phyloP scores from a whole-genome alignment of 1,284 basidiomycete species.

The Ceratobasidium sp. region DNA sequence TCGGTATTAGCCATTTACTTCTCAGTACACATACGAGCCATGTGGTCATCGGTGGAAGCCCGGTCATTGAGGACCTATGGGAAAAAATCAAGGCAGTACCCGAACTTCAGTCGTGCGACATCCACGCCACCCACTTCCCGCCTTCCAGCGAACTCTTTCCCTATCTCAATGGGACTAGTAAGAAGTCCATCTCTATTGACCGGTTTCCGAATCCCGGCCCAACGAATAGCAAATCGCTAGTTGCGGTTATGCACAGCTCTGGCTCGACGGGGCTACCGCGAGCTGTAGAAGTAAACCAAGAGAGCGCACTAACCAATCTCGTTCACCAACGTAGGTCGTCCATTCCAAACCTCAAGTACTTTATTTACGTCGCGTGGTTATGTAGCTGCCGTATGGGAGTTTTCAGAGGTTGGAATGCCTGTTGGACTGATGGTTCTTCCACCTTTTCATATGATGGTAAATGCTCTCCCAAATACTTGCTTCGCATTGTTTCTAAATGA shows the following conservation, averaged over 20 bases:
- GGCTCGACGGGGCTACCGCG: conserved; percentile 29
- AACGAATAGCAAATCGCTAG: background rate
- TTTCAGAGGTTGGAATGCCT: background rate
- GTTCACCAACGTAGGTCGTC: conserved; percentile 9
- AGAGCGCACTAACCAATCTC: background rate
- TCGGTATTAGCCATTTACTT: conserved; percentile 25
- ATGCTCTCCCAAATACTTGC: too few relatives aligned
- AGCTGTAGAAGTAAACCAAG: background rate
- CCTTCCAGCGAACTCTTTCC: background rate
- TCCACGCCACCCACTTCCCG: background rate
- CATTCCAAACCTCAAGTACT: background rate
- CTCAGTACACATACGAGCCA: conserved; percentile 2
- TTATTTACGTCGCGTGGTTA: background rate
- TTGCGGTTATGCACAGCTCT: conserved; percentile 27
- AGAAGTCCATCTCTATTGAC: background rate
- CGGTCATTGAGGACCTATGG: background rate
- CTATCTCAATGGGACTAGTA: background rate
- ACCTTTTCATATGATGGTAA: conserved; percentile 18
- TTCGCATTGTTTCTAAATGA: background rate
- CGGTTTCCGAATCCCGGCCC: conserved; percentile 12
- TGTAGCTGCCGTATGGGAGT: background rate
- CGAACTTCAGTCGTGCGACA: background rate
- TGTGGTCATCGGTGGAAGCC: conserved; percentile 4
- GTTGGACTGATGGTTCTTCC: conserved; percentile 26
- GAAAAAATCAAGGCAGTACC: background rate